Evolutionary conservation across 1,284 basidiomycete species (phyloP).

Genomic region (Meripilus lineatus): DNA sequence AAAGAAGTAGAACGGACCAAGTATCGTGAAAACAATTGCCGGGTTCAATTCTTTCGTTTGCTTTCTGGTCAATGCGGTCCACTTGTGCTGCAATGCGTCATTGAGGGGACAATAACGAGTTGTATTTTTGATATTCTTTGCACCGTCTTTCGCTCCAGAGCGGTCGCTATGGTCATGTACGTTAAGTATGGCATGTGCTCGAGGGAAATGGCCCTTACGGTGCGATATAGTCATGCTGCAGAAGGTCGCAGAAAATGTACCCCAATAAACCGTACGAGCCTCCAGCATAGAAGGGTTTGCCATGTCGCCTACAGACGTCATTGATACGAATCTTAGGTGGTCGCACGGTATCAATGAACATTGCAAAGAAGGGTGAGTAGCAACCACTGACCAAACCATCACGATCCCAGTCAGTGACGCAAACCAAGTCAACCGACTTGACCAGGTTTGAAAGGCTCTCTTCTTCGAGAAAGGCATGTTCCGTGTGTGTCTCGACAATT

Average conservation of each 20-base stretch:
- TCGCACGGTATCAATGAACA: slow-evolving; percentile 6
- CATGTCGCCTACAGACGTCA: slow-evolving; percentile 62
- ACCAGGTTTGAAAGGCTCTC: slow-evolving; percentile 58
- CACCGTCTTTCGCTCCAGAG: slow-evolving; percentile 53
- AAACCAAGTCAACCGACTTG: slow-evolving; percentile 71
- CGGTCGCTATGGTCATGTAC: slow-evolving; percentile 45
- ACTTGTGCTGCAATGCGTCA: slow-evolving; percentile 64
- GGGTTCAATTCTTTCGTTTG: slow-evolving; percentile 81
- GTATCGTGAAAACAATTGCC: slow-evolving; percentile 60
- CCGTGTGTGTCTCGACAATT: slow-evolving; percentile 62
- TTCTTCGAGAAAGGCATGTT: slow-evolving; percentile 43
- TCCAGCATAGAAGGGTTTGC: slow-evolving; percentile 83
- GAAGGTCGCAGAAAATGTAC: slow-evolving; percentile 92
- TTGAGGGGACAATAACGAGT: slow-evolving; percentile 63
- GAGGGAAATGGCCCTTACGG: slow-evolving; percentile 49
- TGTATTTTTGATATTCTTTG: slow-evolving; percentile 59
- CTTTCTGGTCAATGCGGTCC: slow-evolving; percentile 63
- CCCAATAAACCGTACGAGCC: slow-evolving; percentile 89
- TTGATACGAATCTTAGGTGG: slow-evolving; percentile 68
- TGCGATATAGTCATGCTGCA: slow-evolving; percentile 80
- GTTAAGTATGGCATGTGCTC: too few species aligned
- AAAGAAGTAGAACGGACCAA: slow-evolving; percentile 47
- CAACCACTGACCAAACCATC: slow-evolving; percentile 68
- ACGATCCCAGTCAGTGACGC: slow-evolving; percentile 73
- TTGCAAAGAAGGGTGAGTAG: slow-evolving; percentile 10